Base-by-base conservation (phyloP, 2,329 filamentous ascomycete species). In the Penicillium expansum region DNA sequence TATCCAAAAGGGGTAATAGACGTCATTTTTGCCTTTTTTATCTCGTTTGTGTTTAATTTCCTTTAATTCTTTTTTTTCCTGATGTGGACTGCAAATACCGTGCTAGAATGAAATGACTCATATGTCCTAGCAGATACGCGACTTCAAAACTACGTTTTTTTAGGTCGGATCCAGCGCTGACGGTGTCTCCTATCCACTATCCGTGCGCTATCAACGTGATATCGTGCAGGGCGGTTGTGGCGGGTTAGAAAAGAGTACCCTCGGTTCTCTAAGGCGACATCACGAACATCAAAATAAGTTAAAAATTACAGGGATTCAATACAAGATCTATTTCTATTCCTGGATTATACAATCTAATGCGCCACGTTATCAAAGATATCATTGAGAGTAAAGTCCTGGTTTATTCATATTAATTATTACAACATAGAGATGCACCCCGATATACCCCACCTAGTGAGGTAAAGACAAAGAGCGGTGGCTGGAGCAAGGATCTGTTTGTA, bases 171-270 rank as follows among this genome's bases (percentile, higher is more conserved):
- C 10, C 18, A 52, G 38, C 38, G 48, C 45, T 55, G 41, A 56
- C 47, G 22, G 35, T 58, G 33, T 52, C 32, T 53, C 35, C 24
- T 49, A 53, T 56, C 48, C 53, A 52, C 45, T 11, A 66, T 61
- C 64, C 61, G 65, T 61, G 65, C 59, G 57, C 52, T 60, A 48
- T 43, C 29, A n/a, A 43, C 38, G 22, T 49, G 35, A 48, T 30
- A 57, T 57, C 51, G 45, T 62, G 29, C 48, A 55, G 47, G 43
- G 65, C 62, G 63, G 65, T 55, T 65, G 59, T 66, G 58, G 65
- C 63, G 61, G 65, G 48, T 61, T 62, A 42, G 52, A 57, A 57
- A 60, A 63, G 45, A 57, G 35, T 42, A 55, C 30, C 38, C 10
- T 52, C 48, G 29, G 38, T 47, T 42, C 41, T 14, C 32, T 29